Evolutionary conservation across 2,329 filamentous ascomycete genomes (phyloP), one percentile per base, ranked within the genome.

Genomic region (Aspergillus versicolor): DNA sequence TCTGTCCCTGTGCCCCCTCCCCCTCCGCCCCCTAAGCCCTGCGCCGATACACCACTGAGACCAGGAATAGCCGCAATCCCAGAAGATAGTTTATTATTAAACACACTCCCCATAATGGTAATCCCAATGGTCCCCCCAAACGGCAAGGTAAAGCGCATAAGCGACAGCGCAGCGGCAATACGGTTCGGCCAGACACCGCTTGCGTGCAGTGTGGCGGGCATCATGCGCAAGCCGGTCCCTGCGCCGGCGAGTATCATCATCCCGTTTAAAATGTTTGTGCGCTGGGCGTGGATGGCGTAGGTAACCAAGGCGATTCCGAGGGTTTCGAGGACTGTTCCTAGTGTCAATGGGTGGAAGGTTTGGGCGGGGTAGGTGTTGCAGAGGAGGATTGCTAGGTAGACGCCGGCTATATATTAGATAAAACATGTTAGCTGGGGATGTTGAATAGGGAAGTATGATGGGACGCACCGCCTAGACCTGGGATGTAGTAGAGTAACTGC

Each of bases 101-200:
- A 89, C 1, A 89, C 85, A 8, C 82, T 80, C 13, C 85, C 81
- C 87, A 89, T 89, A 64, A 89, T 79, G 0, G 86, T 87, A 45
- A 89, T 76, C 0, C 82, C 82, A 3, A 89, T 70, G 0, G 86
- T 88, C 12, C 87, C 86, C 3, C 88, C 87, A 22, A 90, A 82
- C 0, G 85, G 84, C 15, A 83, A 57, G 2, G 84, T 79, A 52
- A 89, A 83, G 0, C 80, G 77, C 69, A 87, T 79, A 9, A 89
- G 67, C 0, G 82, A 84, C 55, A 87, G 80, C 3, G 88, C 82
- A 0, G 81, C 76, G 0, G 86, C 81, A 12, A 88, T 82, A 27
- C 80, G 73, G 4, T 78, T 70, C 0, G 82, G 84, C 70, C 86
- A 88, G 57, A 85, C 81, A 0, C 83, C 87, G 0, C 87, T 79